Evolutionary conservation across 257 asterid genomes (phyloP).

Genomic region (Ligustrum vulgare): DNA sequence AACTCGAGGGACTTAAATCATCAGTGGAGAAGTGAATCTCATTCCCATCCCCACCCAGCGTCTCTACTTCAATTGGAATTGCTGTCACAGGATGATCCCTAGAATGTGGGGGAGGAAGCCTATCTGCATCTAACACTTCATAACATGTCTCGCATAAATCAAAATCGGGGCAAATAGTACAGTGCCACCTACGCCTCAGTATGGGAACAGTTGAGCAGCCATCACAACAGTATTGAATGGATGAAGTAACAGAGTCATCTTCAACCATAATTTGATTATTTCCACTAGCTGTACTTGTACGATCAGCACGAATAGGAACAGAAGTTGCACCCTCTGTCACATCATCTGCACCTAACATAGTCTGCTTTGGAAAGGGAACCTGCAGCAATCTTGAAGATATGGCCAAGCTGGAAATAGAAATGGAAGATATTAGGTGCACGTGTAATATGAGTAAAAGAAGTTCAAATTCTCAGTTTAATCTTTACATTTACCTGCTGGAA

Average conservation of each 20-base stretch:
- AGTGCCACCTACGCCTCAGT: constrained; percentile 95
- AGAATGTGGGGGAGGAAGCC: constrained; percentile 94
- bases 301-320: constrained; percentile 62
- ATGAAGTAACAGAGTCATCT: constrained; percentile 90
- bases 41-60: constrained; percentile 73
- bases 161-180: constrained; percentile 96
- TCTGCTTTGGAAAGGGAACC: constrained; percentile 99
- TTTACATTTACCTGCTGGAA: constrained; percentile 78
- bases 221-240: constrained; percentile 97
- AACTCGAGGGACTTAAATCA: constrained; percentile 60
- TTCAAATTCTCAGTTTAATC: constrained; percentile 11
- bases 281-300: constrained; percentile 55
- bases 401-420: constrained; percentile 79
- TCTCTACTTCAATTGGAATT: constrained; percentile 92
- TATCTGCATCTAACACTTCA: constrained; percentile 87
- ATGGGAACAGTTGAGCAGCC: constrained; percentile 99
- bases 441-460: constrained; percentile 14
- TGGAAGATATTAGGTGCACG: constrained; percentile 31
- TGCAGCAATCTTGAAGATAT: constrained; percentile 96
- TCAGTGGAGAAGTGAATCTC: constrained; percentile 82
- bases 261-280: constrained; percentile 76
- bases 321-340: constrained; percentile 55
- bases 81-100: constrained; percentile 98
- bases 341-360: constrained; percentile 87
- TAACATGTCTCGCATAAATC: constrained; percentile 98